These are phyloP conservation scores for Oryza longistaminata DNA, from an alignment of 176 grass and related monocot species.

Conservation along the genomic window DNA sequence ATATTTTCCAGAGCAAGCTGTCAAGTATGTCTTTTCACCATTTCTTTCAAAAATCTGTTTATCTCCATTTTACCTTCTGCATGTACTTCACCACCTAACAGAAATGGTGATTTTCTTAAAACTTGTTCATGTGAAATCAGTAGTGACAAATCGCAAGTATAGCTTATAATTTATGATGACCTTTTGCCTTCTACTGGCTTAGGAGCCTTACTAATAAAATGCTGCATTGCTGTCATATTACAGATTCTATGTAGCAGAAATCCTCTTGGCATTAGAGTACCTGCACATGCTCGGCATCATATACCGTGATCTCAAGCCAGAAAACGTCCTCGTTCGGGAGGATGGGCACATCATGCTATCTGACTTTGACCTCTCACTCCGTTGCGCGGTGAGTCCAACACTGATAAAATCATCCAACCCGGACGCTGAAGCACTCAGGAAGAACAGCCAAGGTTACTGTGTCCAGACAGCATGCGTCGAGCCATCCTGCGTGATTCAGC, in stretches of 20 bases:
- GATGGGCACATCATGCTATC: conserved; percentile 94
- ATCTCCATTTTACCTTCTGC: not conserved
- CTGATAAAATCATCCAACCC: conserved; percentile 61
- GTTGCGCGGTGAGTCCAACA: conserved; percentile 70
- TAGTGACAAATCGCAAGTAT: not conserved
- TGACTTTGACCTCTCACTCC: conserved; percentile 82
- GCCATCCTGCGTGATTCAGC: conserved; percentile 49
- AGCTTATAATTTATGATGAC: not conserved
- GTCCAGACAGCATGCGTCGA: conserved; percentile 50
- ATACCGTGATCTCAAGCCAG: conserved; percentile 86
- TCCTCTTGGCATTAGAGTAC: conserved; percentile 77
- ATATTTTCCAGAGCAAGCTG: conserved; percentile 64
- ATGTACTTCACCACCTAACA: not conserved
- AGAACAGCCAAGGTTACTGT: conserved; percentile 47
- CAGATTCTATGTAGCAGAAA: conserved; percentile 85
- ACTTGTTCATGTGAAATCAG: not conserved
- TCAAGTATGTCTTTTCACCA: conserved; percentile 49
- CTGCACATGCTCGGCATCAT: conserved; percentile 86
- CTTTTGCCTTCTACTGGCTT: not conserved
- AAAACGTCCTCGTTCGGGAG: conserved; percentile 78
- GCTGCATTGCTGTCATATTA: not conserved
- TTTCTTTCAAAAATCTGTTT: not conserved
- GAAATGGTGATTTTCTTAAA: not conserved
- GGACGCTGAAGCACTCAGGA: conserved; percentile 41
- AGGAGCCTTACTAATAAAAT: conserved; percentile 11